Conservation (phyloP, 2,329 filamentous ascomycete species). For the Helminthosporium solani region DNA sequence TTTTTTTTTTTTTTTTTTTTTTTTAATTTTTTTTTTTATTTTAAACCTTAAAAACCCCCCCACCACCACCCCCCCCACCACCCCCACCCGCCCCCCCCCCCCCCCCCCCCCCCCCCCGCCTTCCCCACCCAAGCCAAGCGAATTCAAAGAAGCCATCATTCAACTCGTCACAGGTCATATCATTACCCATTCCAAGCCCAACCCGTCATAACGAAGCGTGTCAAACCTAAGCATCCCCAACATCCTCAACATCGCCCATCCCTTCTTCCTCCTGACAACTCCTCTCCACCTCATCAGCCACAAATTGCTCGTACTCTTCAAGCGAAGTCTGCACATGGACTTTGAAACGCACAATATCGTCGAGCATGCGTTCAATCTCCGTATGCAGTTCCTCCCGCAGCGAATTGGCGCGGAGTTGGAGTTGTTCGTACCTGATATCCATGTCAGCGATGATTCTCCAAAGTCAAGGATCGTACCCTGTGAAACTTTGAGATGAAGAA, state of each 20-base stretch:
- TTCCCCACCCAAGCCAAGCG: too few relatives aligned
- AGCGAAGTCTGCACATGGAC: constrained; percentile 91
- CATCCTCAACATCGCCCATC: constrained; percentile 35
- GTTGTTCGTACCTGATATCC: constrained; percentile 75
- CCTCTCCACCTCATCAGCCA: constrained; percentile 83
- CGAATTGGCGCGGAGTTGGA: constrained; percentile 78
- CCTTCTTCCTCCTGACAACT: constrained; percentile 54
- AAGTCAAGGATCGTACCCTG: too few relatives aligned
- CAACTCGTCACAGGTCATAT: too few relatives aligned
- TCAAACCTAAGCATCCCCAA: constrained; percentile 1
- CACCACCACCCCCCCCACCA: too few relatives aligned
- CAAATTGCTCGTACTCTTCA: constrained; percentile 92
- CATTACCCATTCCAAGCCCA: too few relatives aligned
- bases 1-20: too few relatives aligned
- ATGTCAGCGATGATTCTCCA: constrained; percentile 5
- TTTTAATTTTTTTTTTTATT: too few relatives aligned
- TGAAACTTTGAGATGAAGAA: not conserved
- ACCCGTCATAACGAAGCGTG: not conserved
- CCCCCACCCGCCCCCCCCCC: too few relatives aligned
- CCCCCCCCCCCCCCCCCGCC: too few relatives aligned
- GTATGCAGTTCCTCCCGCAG: constrained; percentile 97
- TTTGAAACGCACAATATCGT: constrained; percentile 98
- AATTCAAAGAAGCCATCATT: too few relatives aligned
- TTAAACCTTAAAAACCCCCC: too few relatives aligned
- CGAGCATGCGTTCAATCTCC: constrained; percentile 91